Evolutionary conservation across 2,329 filamentous ascomycete species (phyloP), one percentile per base, ranked within the genome.

Genomic region (Pseudogymnoascus sp.): DNA sequence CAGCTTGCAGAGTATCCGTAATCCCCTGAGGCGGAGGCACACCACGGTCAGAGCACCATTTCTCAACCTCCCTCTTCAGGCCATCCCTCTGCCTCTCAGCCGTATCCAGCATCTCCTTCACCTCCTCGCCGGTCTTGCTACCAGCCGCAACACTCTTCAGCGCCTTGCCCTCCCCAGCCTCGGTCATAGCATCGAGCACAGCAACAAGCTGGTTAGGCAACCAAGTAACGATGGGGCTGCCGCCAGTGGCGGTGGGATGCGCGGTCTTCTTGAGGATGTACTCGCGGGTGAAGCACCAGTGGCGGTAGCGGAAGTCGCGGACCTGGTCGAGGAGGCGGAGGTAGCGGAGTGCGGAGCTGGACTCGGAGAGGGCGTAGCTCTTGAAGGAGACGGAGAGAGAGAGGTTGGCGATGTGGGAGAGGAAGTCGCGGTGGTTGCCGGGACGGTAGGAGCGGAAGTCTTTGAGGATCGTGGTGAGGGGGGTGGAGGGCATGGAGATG

Each of bases 391-490:
- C 72, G 33, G 80, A 74, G 24, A 72, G 68, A 5, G 82, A 79
- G 64, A 76, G 77, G 62, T 77, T 75, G 65, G 82, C 77, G 22
- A 96, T 89, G 72, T 87, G 88, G 66, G 85, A 83, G 35, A 98
- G 82, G 75, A 97, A 97, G 68, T 88, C 85, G 43, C 92, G 87
- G 75, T 98, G 93, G 70, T 96, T 93, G 62, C 89, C 89, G 2
- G 93, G 93, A 0, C 93, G 84, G 76, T 97, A 97, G 72, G 89
- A 82, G 66, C 93, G 85, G 80, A 98, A 98, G 75, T 97, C 93
- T 67, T 86, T 81, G 19, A 97, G 82, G 73, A 96, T 96, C 63
- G 89, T 86, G 0, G 93, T 97, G 53, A 97, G 84, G 0, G 93
- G 93, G 4, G 92, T 97, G 62, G 86, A 79, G 1, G 93, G 93